A percentile compares a stretch with the other conserved stretches of the same genome.
phyloP scores from a whole-genome alignment of 2,329 filamentous ascomycete genomes.

The Elsinoe perseae region DNA sequence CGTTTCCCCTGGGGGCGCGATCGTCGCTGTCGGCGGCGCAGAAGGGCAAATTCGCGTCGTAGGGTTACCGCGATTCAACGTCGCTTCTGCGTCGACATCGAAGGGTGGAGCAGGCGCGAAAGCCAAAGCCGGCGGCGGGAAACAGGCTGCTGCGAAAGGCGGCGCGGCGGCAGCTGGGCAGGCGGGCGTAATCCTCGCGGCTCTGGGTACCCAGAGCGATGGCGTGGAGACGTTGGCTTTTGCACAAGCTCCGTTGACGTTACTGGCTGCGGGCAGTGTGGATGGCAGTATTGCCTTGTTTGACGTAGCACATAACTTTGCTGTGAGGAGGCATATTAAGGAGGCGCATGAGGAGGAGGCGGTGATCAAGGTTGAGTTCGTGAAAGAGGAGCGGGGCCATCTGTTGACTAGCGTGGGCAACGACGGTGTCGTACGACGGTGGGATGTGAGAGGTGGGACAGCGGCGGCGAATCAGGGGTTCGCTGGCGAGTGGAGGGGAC shows the following conservation, averaged over 20 bases:
- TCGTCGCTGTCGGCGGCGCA: constrained; percentile 80
- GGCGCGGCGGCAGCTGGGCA: constrained; percentile 42
- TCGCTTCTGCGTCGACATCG: constrained; percentile 25
- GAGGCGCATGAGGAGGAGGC: constrained; percentile 81
- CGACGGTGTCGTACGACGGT: constrained; percentile 82
- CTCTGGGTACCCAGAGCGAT: constrained; percentile 69
- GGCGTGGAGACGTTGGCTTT: constrained; percentile 71
- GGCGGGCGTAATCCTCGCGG: constrained; percentile 68
- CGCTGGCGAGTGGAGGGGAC: constrained; percentile 82
- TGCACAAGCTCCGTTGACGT: constrained; percentile 51
- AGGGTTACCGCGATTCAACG: constrained; percentile 61
- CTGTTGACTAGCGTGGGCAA: constrained; percentile 81
- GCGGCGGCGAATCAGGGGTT: constrained; percentile 61
- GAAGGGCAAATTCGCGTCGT: constrained; percentile 80
- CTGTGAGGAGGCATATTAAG: constrained; percentile 71
- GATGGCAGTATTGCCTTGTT: constrained; percentile 72
- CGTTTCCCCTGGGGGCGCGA: constrained; percentile 67
- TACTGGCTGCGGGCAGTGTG: constrained; percentile 56
- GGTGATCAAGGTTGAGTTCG: constrained; percentile 88
- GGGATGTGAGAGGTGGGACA: constrained; percentile 70
- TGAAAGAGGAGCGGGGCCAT: constrained; percentile 49
- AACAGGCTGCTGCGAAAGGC: constrained; percentile 36
- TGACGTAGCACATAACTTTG: constrained; percentile 78
- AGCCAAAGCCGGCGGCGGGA: constrained; percentile 41
- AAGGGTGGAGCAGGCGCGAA: constrained; percentile 40